phyloP scores from a whole-genome alignment of 140 eudicot species.

The Cichorium intybus region DNA sequence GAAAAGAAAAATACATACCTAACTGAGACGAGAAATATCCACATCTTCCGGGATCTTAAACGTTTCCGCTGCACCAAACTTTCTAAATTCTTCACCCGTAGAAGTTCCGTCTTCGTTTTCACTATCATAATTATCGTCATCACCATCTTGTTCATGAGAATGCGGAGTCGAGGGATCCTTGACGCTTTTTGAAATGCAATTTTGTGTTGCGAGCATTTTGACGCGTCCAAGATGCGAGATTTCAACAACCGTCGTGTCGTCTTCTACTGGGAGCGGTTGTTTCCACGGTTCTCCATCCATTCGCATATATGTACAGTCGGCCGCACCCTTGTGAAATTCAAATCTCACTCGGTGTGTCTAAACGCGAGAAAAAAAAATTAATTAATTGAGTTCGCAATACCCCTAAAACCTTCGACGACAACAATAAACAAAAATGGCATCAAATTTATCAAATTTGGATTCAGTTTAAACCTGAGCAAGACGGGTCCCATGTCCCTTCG shows the following conservation, averaged over 20 bases:
- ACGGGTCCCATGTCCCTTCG: constrained; percentile 95
- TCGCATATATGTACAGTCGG: constrained; percentile 76
- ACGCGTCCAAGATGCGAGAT: constrained; percentile 79
- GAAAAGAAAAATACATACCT: background rate
- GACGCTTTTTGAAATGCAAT: constrained; percentile 53
- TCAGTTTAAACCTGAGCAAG: constrained; percentile 78
- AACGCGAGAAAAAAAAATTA: background rate
- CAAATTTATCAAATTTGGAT: background rate
- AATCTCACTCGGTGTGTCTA: constrained; percentile 70
- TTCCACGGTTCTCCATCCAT: constrained; percentile 99
- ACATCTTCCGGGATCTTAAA: constrained; percentile 75
- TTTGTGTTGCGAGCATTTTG: constrained; percentile 78
- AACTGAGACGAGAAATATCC: constrained; percentile 78
- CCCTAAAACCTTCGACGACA: background rate
- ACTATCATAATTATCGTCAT: constrained; percentile 31
- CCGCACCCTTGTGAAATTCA: constrained; percentile 73
- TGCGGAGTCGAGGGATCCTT: constrained; percentile 35
- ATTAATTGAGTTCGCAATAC: background rate
- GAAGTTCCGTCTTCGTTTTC: constrained; percentile 47
- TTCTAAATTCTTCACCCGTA: constrained; percentile 62
- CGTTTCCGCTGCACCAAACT: constrained; percentile 94
- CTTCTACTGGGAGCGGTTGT: constrained; percentile 84
- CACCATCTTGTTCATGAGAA: constrained; percentile 17
- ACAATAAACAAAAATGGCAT: background rate
- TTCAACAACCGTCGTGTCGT: constrained; percentile 79